A percentile compares a stretch with the other conserved stretches of the same genome.
Conservation (phyloP, 495 filamentous ascomycete species). For the Penicillium steckii region DNA sequence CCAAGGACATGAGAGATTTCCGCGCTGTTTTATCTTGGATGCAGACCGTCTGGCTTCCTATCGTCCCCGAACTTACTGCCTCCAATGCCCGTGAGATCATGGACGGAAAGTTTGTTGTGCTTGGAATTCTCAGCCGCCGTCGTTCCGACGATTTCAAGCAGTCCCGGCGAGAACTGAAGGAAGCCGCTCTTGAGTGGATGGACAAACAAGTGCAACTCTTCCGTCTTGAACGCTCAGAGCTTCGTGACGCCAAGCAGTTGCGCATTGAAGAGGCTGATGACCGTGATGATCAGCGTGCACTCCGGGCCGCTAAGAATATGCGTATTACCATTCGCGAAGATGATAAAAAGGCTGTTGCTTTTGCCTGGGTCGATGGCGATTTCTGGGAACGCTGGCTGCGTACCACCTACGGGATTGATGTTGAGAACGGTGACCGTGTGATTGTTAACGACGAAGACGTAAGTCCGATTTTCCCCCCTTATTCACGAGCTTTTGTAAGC, state of each 20-base stretch:
- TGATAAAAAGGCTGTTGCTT: constrained; percentile 83
- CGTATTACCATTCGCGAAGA: constrained; percentile 83
- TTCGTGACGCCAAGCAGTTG: constrained; percentile 90
- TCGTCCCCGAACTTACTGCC: constrained; percentile 90
- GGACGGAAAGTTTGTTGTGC: constrained; percentile 87
- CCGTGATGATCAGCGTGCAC: constrained; percentile 80
- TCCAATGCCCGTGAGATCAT: constrained; percentile 92
- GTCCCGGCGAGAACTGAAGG: constrained; percentile 88
- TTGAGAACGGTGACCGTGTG: constrained; percentile 81
- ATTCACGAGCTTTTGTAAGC: constrained; percentile 8
- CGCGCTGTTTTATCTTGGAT: constrained; percentile 84
- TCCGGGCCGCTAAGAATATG: constrained; percentile 88
- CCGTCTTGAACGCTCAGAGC: constrained; percentile 85
- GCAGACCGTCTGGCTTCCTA: constrained; percentile 94
- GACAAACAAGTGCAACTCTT: constrained; percentile 88
- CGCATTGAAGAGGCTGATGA: constrained; percentile 96
- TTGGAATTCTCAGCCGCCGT: constrained; percentile 82
- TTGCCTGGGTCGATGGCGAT: constrained; percentile 97
- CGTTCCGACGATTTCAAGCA: constrained; percentile 74
- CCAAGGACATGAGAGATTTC: constrained; percentile 86
- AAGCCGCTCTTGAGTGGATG: constrained; percentile 95
- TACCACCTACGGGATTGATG: constrained; percentile 88
- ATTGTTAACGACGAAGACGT: constrained; percentile 98
- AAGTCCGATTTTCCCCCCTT: constrained; percentile 39
- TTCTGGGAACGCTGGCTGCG: constrained; percentile 98